A percentile compares a stretch with the other conserved stretches of the same genome.
These are phyloP conservation scores for Coniosporium apollinis DNA, from an alignment of 495 filamentous ascomycete species.

Conservation along the genomic window DNA sequence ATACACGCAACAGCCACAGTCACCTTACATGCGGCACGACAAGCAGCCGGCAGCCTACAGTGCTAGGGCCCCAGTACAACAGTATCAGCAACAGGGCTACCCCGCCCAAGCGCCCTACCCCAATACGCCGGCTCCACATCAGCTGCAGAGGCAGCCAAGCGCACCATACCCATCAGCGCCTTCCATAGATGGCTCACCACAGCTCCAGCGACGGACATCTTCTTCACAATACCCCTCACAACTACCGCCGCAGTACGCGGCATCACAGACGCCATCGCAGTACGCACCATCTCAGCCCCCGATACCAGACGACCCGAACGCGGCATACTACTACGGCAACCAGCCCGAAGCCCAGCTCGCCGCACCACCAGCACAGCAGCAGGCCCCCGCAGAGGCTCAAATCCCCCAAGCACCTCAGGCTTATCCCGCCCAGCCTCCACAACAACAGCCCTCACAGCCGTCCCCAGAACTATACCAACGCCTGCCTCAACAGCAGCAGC, in stretches of 20 bases:
- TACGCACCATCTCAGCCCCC: conserved; percentile 16
- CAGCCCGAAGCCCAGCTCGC: conserved; percentile 16
- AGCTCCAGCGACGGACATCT: too few species aligned
- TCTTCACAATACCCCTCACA: conserved; percentile 12
- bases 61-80: conserved; percentile 7
- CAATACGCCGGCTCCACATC: conserved; percentile 3
- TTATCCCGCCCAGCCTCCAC: conserved; percentile 7
- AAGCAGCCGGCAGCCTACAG: conserved; percentile 13
- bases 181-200: too few species aligned
- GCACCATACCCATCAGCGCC: too few species aligned
- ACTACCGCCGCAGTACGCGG: conserved; percentile 9
- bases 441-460: conserved; percentile 3
- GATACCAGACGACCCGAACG: conserved; percentile 7
- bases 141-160: conserved; percentile 9
- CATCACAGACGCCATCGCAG: conserved; percentile 9
- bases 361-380: conserved; percentile 12
- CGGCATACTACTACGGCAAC: conserved; percentile 20
- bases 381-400: conserved; percentile 9
- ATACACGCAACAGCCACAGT: conserved; percentile 9
- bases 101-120: conserved; percentile 12
- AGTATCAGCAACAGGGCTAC: conserved; percentile 11
- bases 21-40: conserved; percentile 19
- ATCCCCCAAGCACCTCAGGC: not conserved
- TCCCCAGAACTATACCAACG: conserved; percentile 9
- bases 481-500: conserved; percentile 11